Evolutionary conservation across 352 stramenopile genomes (phyloP).

Genomic region (Pythium myriotylum): DNA sequence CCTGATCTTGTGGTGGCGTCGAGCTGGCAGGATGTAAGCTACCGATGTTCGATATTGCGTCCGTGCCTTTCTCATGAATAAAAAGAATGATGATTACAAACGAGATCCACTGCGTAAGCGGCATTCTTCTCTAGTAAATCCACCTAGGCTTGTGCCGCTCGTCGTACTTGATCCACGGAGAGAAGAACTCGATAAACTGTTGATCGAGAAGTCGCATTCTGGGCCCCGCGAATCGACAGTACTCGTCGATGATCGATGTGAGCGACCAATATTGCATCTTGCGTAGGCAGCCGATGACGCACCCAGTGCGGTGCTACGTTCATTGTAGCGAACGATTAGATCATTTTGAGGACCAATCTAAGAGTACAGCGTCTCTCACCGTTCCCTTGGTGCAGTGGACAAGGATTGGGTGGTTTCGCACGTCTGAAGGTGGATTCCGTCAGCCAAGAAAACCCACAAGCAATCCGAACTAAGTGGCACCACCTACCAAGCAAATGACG

Average conservation of each 20-base stretch:
- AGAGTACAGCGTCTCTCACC: constrained; percentile 29
- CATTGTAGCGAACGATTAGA: not conserved
- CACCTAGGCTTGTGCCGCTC: constrained; percentile 76
- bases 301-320: constrained; percentile 75
- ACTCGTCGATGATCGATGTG: constrained; percentile 89
- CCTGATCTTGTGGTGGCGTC: not conserved
- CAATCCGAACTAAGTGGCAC: not conserved
- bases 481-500: constrained; percentile 69
- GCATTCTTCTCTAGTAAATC: constrained; percentile 40
- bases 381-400: constrained; percentile 90
- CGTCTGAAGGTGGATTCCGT: constrained; percentile 36
- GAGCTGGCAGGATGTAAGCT: not conserved
- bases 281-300: constrained; percentile 84
- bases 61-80: constrained; percentile 22
- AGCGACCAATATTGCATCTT: constrained; percentile 90
- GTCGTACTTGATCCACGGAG: constrained; percentile 75
- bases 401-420: constrained; percentile 87
- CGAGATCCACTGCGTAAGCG: not conserved
- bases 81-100: constrained; percentile 20
- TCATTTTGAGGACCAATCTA: not conserved
- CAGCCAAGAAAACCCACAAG: no score
- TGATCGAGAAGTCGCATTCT: constrained; percentile 87
- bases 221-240: constrained; percentile 82
- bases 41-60: constrained; percentile 3
- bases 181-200: constrained; percentile 92